Percentiles rank a stretch among this genome's conserved stretches.
These are phyloP conservation scores for Fusarium sp. DNA, from an alignment of 2,329 filamentous ascomycete species.

Conservation along the genomic window DNA sequence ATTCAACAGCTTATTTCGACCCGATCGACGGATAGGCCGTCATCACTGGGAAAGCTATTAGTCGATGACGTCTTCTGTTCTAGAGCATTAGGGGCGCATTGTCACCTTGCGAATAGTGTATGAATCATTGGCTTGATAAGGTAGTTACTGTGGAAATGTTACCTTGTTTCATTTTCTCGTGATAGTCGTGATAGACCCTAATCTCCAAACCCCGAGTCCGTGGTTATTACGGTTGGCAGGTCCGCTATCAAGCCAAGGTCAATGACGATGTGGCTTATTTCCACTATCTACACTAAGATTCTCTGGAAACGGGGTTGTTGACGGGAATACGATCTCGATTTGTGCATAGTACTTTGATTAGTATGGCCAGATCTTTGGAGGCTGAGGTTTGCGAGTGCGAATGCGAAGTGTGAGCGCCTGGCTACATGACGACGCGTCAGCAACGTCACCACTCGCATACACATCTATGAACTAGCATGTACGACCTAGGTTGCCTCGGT, in stretches of 20 bases:
- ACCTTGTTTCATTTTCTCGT: not conserved
- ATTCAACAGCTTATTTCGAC: not conserved
- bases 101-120: not conserved
- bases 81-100: no score
- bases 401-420: not conserved
- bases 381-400: not conserved
- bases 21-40: not conserved
- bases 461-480: not conserved
- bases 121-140: not conserved
- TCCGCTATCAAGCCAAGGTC: not conserved
- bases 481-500: not conserved
- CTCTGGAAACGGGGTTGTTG: not conserved
- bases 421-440: not conserved
- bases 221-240: not conserved
- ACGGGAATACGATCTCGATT: not conserved
- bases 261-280: not conserved
- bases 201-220: not conserved
- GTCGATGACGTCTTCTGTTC: conserved; percentile 1
- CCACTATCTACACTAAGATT: no score
- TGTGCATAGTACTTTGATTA: not conserved
- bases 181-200: not conserved
- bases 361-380: not conserved
- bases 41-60: not conserved
- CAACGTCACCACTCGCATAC: not conserved
- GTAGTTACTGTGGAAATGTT: not conserved